phyloP scores from a whole-genome alignment of 2,329 filamentous ascomycete genomes.

The Chrysoporthe deuterocubensis region DNA sequence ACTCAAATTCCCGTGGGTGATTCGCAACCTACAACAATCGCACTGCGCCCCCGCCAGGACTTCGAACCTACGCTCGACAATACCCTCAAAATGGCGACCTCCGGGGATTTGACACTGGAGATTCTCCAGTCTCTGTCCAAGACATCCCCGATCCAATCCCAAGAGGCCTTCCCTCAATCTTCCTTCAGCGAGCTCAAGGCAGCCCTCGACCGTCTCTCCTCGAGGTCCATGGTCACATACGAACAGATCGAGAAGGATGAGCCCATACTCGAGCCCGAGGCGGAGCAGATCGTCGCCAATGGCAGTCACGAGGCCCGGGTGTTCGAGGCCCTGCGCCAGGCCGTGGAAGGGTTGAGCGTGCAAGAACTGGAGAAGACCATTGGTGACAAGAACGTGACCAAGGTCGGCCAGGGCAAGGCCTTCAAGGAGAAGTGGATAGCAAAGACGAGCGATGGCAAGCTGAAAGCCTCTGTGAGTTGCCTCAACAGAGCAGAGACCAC shows the following conservation, averaged over 20 bases:
- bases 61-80: conserved; percentile 11
- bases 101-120: conserved; percentile 64
- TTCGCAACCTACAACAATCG: conserved; percentile 6
- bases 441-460: conserved; percentile 61
- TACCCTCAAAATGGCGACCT: conserved; percentile 46
- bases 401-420: conserved; percentile 91
- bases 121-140: conserved; percentile 69
- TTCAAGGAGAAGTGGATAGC: conserved; percentile 80
- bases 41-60: neutral
- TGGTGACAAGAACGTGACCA: conserved; percentile 73
- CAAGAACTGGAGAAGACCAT: conserved; percentile 71
- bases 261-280: conserved; percentile 75
- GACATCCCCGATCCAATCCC: conserved; percentile 68
- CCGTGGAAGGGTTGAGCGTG: conserved; percentile 81
- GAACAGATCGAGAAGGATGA: conserved; percentile 82
- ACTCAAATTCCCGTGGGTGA: conserved; percentile 19
- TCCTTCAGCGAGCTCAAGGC: conserved; percentile 77
- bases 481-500: neutral
- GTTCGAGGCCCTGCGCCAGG: conserved; percentile 72
- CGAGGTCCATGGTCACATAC: conserved; percentile 85
- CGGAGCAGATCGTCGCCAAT: conserved; percentile 70
- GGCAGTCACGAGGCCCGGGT: conserved; percentile 84
- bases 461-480: conserved; percentile 47
- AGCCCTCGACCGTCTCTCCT: conserved; percentile 82
- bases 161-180: conserved; percentile 69